These are phyloP conservation scores for Tetrahymena elliotti DNA, from an alignment of 73 alveolate genomes.

Conservation along the genomic window DNA sequence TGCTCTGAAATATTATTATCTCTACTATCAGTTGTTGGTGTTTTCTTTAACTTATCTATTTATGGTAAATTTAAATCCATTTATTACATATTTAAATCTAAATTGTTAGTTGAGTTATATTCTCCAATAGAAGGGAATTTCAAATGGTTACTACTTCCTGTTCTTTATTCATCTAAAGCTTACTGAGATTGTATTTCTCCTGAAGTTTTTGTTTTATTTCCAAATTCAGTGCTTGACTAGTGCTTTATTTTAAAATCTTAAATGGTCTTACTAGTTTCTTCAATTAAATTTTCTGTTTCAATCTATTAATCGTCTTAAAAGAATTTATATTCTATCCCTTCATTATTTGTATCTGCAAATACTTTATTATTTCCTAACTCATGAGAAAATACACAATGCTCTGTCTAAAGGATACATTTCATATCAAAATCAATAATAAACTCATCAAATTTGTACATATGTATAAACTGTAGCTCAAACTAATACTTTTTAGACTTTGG, in stretches of 20 bases:
- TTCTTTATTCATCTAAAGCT: neutral
- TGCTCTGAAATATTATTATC: neutral
- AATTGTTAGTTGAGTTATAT: neutral
- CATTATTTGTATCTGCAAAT: neutral
- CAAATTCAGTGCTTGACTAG: neutral
- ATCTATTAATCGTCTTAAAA: neutral
- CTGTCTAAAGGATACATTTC: neutral
- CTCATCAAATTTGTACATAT: neutral
- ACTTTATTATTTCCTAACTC: neutral
- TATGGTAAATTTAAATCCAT: neutral
- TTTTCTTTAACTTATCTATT: neutral
- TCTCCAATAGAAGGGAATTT: neutral
- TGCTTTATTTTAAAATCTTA: neutral
- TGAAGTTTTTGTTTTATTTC: neutral
- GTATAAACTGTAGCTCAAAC: neutral
- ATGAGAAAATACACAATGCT: neutral
- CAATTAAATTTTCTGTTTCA: neutral
- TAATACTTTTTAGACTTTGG: neutral
- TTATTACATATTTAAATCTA: neutral
- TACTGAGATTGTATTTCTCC: neutral
- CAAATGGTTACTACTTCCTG: neutral
- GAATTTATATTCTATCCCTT: neutral
- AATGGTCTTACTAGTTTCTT: neutral
- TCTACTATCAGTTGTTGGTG: neutral
- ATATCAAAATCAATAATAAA: neutral